Evolutionary conservation across 2,329 filamentous ascomycete species (phyloP).

Genomic region (Myriosclerotinia curreyana): DNA sequence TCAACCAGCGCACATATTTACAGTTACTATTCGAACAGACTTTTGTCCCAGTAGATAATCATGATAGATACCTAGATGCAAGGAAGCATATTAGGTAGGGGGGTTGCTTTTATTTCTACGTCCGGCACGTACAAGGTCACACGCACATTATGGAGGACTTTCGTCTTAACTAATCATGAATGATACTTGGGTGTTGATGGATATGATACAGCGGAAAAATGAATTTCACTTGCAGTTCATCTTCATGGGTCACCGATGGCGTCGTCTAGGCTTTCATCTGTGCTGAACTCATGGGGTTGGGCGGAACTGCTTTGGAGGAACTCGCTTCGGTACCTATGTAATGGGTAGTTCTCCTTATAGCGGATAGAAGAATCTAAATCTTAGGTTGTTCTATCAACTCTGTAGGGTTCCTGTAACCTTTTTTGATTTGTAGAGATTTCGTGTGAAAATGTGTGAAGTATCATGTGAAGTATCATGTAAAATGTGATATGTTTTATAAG

Average conservation of each 20-base stretch:
- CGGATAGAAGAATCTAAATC: slow-evolving; percentile 2
- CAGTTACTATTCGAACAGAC: neutral
- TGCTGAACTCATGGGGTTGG: neutral
- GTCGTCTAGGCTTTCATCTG: slow-evolving; percentile 2
- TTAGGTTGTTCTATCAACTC: neutral
- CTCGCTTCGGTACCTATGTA: neutral
- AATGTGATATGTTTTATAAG: no score
- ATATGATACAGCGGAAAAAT: slow-evolving; percentile 5
- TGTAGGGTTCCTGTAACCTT: no score
- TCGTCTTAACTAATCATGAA: neutral
- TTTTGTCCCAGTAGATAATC: neutral
- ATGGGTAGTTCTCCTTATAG: neutral
- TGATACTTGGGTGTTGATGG: neutral
- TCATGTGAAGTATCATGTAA: no score
- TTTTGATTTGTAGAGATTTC: no score
- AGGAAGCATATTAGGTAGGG: neutral
- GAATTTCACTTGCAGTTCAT: neutral
- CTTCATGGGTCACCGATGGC: neutral
- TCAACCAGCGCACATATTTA: neutral
- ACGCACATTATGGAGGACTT: neutral
- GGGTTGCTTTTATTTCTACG: neutral
- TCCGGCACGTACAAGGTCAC: neutral
- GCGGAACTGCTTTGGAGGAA: neutral
- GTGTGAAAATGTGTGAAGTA: no score
- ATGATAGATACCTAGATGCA: neutral